These are phyloP conservation scores for Oenanthe sinensis DNA, from an alignment of 129 eudicot species.

Conservation along the genomic window DNA sequence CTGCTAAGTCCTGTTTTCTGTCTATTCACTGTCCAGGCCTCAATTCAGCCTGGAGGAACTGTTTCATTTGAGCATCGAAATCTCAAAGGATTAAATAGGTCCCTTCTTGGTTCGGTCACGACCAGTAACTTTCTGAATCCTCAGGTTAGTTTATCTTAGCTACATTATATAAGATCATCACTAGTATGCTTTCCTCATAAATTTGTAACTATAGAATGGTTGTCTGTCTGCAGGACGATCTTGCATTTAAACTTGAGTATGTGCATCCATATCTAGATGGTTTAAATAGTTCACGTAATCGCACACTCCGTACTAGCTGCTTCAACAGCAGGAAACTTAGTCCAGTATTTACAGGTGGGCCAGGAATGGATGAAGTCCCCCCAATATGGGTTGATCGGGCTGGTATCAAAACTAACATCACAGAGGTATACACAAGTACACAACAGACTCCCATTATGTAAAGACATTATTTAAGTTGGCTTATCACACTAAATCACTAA, in stretches of 20 bases:
- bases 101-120: conserved; percentile 79
- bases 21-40: conserved; percentile 53
- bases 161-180: background rate
- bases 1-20: conserved; percentile 5
- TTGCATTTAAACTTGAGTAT: conserved; percentile 83
- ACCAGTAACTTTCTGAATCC: conserved; percentile 95
- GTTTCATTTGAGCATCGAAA: conserved; percentile 91
- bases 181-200: background rate
- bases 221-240: conserved; percentile 76
- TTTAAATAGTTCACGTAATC: conserved; percentile 62
- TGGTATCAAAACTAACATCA: conserved; percentile 84
- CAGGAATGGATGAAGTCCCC: conserved; percentile 95
- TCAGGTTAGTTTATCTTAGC: conserved; percentile 43
- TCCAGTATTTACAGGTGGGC: conserved; percentile 98
- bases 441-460: background rate
- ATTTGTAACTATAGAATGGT: too few species aligned
- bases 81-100: conserved; percentile 79
- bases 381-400: conserved; percentile 98
- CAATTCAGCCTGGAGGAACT: conserved; percentile 93
- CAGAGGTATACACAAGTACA: conserved; percentile 52
- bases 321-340: conserved; percentile 91
- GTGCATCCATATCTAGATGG: conserved; percentile 95
- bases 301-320: conserved; percentile 73
- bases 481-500: background rate
- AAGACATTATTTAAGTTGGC: background rate